Conservation (phyloP, 768 basidiomycete genomes). For the Pisolithus microcarpus region DNA sequence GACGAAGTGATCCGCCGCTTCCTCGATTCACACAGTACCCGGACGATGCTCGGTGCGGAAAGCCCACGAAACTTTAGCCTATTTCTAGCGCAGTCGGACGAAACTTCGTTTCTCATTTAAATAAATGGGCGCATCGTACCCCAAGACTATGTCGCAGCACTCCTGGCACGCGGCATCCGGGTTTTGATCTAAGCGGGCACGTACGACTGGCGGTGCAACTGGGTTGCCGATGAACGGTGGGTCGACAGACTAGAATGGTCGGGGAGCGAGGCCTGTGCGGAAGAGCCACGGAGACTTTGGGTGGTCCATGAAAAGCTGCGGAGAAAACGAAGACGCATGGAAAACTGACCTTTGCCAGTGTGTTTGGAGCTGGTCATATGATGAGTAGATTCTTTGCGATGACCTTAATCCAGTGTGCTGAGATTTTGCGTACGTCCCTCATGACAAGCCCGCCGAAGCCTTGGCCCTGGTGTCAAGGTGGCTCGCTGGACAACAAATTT, state of each 20-base stretch:
- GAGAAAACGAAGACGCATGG: constrained; percentile 51
- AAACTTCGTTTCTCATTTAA: constrained; percentile 50
- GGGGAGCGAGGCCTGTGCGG: constrained; percentile 41
- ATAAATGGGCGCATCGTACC: constrained; percentile 51
- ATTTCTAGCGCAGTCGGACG: constrained; percentile 43
- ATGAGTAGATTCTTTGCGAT: constrained; percentile 28
- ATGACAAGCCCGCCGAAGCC: constrained; percentile 62
- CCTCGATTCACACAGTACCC: constrained; percentile 40
- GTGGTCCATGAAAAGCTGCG: constrained; percentile 43
- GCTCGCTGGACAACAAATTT: constrained; percentile 41
- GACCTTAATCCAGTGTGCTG: constrained; percentile 12
- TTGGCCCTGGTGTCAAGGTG: constrained; percentile 59
- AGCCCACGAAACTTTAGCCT: constrained; percentile 44
- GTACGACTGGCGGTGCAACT: constrained; percentile 55
- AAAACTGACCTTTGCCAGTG: constrained; percentile 57
- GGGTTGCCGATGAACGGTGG: constrained; percentile 60
- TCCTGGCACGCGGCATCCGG: constrained; percentile 48
- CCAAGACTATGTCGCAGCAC: constrained; percentile 48
- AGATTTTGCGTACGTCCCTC: constrained; percentile 43
- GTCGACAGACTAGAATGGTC: constrained; percentile 55
- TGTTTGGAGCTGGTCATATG: constrained; percentile 73
- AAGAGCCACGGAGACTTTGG: constrained; percentile 45
- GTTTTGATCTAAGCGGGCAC: constrained; percentile 50
- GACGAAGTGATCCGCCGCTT: constrained; percentile 35
- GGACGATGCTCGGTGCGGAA: constrained; percentile 41